phyloP scores from a whole-genome alignment of 2,329 filamentous ascomycete species.

The Colletotrichum noveboracense region DNA sequence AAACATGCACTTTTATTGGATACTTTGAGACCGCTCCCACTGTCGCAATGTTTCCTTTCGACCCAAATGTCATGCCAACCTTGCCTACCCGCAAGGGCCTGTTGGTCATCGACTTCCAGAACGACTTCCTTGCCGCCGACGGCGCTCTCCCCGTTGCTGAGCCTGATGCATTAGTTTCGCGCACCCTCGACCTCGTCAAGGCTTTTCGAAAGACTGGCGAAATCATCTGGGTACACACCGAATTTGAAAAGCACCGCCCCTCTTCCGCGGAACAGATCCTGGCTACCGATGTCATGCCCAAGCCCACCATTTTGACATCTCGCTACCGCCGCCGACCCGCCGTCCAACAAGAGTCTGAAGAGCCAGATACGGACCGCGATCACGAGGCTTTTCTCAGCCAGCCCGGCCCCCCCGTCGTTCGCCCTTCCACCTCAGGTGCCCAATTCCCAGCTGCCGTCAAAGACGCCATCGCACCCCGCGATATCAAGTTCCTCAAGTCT shows the following conservation, averaged over 20 bases:
- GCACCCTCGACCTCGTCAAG: slow-evolving; percentile 68
- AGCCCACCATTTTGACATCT: slow-evolving; percentile 23
- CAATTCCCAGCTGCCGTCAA: slow-evolving; percentile 50
- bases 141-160: slow-evolving; percentile 71
- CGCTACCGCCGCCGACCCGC: slow-evolving; percentile 23
- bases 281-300: slow-evolving; percentile 36
- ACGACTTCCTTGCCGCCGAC: slow-evolving; percentile 78
- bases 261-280: slow-evolving; percentile 59
- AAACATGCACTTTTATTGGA: background rate
- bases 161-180: slow-evolving; percentile 69
- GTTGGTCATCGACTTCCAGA: slow-evolving; percentile 85
- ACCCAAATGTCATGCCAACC: slow-evolving; percentile 59
- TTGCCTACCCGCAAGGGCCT: slow-evolving; percentile 72
- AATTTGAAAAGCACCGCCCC: slow-evolving; percentile 69
- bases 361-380: slow-evolving; percentile 24
- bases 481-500: slow-evolving; percentile 68
- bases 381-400: slow-evolving; percentile 54
- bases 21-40: background rate
- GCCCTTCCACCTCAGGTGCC: slow-evolving; percentile 47
- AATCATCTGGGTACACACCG: slow-evolving; percentile 85
- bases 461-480: slow-evolving; percentile 49
- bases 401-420: slow-evolving; percentile 46
- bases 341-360: slow-evolving; percentile 19
- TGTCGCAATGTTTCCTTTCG: slow-evolving; percentile 59
- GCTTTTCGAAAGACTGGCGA: slow-evolving; percentile 74